Evolutionary conservation across 2,329 filamentous ascomycete species (phyloP).

Genomic region (Zymoseptoria ardabiliae): DNA sequence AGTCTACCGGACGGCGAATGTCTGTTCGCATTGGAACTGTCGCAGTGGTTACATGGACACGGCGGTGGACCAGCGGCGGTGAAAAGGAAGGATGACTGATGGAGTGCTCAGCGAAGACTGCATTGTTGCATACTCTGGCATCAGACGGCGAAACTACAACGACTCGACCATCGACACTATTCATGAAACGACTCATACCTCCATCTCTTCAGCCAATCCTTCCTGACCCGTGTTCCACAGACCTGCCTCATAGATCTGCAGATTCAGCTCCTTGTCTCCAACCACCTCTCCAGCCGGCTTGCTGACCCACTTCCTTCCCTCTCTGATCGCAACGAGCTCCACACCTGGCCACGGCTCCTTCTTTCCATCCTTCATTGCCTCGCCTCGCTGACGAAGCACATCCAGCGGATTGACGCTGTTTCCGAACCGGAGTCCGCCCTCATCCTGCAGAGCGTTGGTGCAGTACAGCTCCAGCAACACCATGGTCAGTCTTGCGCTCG

Average conservation of each 20-base stretch:
- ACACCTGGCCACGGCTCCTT: background rate
- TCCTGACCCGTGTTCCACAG: background rate
- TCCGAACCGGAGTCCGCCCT: background rate
- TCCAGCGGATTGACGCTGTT: background rate
- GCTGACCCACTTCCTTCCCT: background rate
- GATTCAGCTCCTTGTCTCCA: background rate
- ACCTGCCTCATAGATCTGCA: background rate
- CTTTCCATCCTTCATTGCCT: background rate
- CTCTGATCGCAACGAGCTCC: background rate
- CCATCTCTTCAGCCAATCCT: background rate
- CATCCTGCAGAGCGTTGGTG: background rate
- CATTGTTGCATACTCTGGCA: no score
- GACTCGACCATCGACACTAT: no score
- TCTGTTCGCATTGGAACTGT: background rate
- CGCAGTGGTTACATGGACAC: background rate
- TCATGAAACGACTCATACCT: background rate
- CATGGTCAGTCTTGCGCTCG: background rate
- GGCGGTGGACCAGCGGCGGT: background rate
- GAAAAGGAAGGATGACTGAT: background rate
- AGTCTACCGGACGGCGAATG: background rate
- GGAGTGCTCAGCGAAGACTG: background rate
- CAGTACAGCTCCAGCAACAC: background rate
- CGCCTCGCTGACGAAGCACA: background rate
- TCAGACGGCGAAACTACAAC: no score
- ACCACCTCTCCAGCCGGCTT: background rate